Evolutionary conservation across 23 red algal genomes (phyloP), one percentile per base, ranked within the genome.

Genomic region (Gracilaria vermiculophylla): DNA sequence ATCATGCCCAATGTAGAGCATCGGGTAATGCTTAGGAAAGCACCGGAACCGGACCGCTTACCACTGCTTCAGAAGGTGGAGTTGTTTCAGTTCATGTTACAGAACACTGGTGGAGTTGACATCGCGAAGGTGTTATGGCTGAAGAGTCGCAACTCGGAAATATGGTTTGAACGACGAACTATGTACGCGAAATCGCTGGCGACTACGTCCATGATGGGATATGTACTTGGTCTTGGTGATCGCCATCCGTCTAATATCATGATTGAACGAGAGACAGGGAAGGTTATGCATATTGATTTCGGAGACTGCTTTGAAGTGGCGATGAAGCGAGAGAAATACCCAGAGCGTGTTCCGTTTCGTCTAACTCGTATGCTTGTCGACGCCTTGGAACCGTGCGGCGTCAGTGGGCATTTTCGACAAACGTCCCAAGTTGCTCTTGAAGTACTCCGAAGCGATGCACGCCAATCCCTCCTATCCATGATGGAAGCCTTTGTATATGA

Each of bases 401-500:
- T 99, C 27, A 81, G 94, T 37, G 97, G 97, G 42, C 80, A 91
- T 52, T 99, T 99, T 47, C 82, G 93, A 32, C 92, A 92, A 24
- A 99, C 92, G 4, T 88, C 90, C 23, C 83, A 94, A 64, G 91
- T 84, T 35, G 82, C 90, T 2, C 95, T 99, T 92, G 73, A 79
- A 24, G 89, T 99, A 28, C 69, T 99, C 6, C 66, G 97, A 21
- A 83, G 89, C 35, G 66, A 78, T 33, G 41, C 87, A 16, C 95
- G 92, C 48, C 69, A 92, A 40, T 87, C 89, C 25, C 53, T 99
- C 44, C 95, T 99, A 76, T 90, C 93, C 13, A 95, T 99, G 97
- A 90, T 99, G 92, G 97, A 99, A 62, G 92, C 89, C n/a, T 99
- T 99, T 76, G 93, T 99, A 28, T 94, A 99, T 58, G 97, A 99